Evolutionary conservation across 2,329 filamentous ascomycete genomes (phyloP).

Genomic region (Stagonosporopsis tanaceti): DNA sequence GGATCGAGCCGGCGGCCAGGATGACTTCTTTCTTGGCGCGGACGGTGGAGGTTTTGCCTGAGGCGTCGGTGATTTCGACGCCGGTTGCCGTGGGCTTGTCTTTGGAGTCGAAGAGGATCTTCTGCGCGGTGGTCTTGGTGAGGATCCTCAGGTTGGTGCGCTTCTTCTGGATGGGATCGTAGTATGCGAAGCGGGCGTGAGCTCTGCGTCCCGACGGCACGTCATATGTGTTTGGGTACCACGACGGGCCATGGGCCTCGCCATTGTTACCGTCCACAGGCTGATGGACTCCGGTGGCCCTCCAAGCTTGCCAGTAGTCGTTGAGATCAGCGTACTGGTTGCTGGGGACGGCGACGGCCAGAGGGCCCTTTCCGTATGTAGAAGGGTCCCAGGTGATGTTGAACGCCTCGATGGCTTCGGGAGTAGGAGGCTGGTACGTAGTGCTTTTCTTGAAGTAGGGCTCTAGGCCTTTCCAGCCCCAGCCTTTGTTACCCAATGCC

Average conservation of each 20-base stretch:
- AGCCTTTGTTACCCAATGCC: constrained; percentile 64
- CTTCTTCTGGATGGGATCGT: constrained; percentile 32
- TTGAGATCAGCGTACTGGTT: constrained; percentile 40
- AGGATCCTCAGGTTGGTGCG: constrained; percentile 39
- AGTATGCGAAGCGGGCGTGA: constrained; percentile 40
- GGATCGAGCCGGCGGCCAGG: constrained; percentile 64
- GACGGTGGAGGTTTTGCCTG: constrained; percentile 22
- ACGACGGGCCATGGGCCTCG: constrained; percentile 31
- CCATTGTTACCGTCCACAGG: constrained; percentile 32
- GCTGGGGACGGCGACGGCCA: constrained; percentile 33
- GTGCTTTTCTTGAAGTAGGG: constrained; percentile 39
- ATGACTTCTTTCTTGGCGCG: constrained; percentile 61
- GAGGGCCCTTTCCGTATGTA: constrained; percentile 35
- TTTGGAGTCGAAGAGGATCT: constrained; percentile 28
- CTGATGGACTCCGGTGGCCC: constrained; percentile 25
- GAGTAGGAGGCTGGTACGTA: constrained; percentile 34
- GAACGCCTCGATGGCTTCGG: constrained; percentile 26
- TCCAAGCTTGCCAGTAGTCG: constrained; percentile 36
- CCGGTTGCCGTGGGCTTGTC: constrained; percentile 26
- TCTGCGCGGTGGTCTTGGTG: constrained; percentile 28
- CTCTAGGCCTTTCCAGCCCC: constrained; percentile 62
- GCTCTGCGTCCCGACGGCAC: constrained; percentile 30
- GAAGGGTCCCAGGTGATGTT: constrained; percentile 40
- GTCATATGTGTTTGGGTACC: constrained; percentile 40
- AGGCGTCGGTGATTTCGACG: constrained; percentile 26